phyloP scores from a whole-genome alignment of 1,284 basidiomycete genomes.

The Ustilago crameri region DNA sequence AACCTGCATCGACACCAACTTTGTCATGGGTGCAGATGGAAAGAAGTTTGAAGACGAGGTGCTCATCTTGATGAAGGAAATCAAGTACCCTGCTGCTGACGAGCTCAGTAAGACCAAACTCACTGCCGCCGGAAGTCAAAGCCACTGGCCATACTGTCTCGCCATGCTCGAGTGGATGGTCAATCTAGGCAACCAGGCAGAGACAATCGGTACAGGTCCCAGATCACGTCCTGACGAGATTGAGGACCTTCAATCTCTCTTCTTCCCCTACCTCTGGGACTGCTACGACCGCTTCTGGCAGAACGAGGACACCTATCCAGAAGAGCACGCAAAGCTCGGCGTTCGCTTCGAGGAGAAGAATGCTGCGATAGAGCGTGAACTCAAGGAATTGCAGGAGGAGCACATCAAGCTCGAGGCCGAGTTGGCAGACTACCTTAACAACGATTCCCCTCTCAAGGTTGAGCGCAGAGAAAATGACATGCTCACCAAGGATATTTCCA shows the following conservation, averaged over 20 bases:
- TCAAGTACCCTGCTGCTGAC: slow-evolving; percentile 64
- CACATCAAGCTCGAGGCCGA: slow-evolving; percentile 45
- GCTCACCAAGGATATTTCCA: slow-evolving; percentile 58
- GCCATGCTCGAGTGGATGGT: slow-evolving; percentile 68
- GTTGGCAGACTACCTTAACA: slow-evolving; percentile 42
- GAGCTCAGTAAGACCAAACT: slow-evolving; percentile 67
- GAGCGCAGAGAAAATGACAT: slow-evolving; percentile 58
- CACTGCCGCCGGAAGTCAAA: slow-evolving; percentile 63
- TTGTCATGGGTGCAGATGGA: slow-evolving; percentile 57
- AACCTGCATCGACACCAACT: slow-evolving; percentile 59
- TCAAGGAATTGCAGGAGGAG: slow-evolving; percentile 53
- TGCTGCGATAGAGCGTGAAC: slow-evolving; percentile 49
- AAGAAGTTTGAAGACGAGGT: slow-evolving; percentile 67
- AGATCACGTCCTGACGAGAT: slow-evolving; percentile 54
- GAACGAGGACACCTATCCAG: slow-evolving; percentile 65
- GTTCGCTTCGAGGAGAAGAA: slow-evolving; percentile 56
- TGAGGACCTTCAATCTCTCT: slow-evolving; percentile 60
- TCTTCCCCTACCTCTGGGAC: slow-evolving; percentile 65
- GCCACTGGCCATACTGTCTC: slow-evolving; percentile 65
- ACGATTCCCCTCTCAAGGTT: slow-evolving; percentile 57
- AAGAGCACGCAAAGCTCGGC: slow-evolving; percentile 61
- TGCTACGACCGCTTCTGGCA: slow-evolving; percentile 68
- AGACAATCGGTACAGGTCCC: slow-evolving; percentile 54
- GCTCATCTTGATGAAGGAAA: slow-evolving; percentile 60
- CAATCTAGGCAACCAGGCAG: slow-evolving; percentile 48